Evolutionary conservation across 208 protist species (phyloP).

Genomic region (Herpetomonas tarakana): DNA sequence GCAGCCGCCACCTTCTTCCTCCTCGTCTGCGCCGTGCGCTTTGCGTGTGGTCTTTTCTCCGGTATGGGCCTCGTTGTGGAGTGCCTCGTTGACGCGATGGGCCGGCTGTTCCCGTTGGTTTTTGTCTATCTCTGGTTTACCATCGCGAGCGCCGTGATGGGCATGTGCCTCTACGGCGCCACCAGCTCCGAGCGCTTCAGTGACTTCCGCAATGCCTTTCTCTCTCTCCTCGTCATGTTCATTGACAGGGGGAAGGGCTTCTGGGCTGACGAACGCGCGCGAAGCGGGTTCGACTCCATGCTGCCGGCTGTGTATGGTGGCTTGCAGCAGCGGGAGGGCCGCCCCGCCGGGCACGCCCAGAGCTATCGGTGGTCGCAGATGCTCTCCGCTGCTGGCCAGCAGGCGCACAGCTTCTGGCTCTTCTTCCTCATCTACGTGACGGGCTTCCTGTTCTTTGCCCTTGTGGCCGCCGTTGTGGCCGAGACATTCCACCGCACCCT

Average conservation of each 20-base stretch:
- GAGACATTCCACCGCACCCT: slow-evolving; percentile 11
- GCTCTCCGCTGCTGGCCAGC: slow-evolving; percentile 1
- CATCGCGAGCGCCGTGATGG: slow-evolving; percentile 10
- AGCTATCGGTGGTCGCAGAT: not conserved
- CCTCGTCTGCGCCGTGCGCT: slow-evolving; percentile 13
- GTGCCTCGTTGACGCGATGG: slow-evolving; percentile 3
- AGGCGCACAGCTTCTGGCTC: slow-evolving; percentile 9
- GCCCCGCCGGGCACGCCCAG: not conserved
- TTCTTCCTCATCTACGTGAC: slow-evolving; percentile 16
- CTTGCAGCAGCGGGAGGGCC: not conserved
- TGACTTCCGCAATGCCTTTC: slow-evolving; percentile 13
- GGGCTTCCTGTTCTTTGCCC: slow-evolving; percentile 12
- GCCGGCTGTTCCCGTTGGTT: slow-evolving; percentile 4
- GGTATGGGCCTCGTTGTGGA: slow-evolving; percentile 12
- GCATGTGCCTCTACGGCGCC: slow-evolving; percentile 8
- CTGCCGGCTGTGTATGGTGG: slow-evolving; percentile 14
- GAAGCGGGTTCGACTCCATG: slow-evolving; percentile 14
- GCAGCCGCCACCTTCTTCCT: slow-evolving; percentile 17
- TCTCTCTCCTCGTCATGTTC: slow-evolving; percentile 14
- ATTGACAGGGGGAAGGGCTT: slow-evolving; percentile 15
- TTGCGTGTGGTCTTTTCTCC: slow-evolving; percentile 3
- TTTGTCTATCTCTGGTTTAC: slow-evolving; percentile 12
- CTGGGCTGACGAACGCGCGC: slow-evolving; percentile 7
- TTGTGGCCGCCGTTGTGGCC: slow-evolving; percentile 13
- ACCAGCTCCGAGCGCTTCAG: slow-evolving; percentile 10